Conservation (phyloP, 2,329 filamentous ascomycete species). For the Ascochyta rabiei region DNA sequence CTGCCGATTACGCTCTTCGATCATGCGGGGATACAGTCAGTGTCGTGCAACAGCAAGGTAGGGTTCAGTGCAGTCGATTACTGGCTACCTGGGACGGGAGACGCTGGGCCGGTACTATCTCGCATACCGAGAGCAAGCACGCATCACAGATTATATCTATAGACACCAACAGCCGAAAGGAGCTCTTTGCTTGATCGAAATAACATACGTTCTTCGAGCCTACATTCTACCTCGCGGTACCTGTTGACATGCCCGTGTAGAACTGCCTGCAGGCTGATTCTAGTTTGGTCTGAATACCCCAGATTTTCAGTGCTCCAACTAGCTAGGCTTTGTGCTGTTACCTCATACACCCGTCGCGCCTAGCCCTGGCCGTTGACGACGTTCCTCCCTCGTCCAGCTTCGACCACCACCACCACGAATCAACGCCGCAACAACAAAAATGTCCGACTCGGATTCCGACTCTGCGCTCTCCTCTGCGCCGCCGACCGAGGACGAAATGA, state of each 20-base stretch:
- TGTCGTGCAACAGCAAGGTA: background rate
- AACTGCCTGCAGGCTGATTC: background rate
- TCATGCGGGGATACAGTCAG: background rate
- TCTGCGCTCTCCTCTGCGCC: constrained; percentile 63
- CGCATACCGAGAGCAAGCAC: background rate
- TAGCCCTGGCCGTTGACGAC: constrained; percentile 31
- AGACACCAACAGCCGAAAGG: background rate
- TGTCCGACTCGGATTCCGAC: constrained; percentile 64
- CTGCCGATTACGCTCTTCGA: background rate
- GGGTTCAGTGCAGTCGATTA: background rate
- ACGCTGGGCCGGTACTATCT: background rate
- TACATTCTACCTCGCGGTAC: background rate
- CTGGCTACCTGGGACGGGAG: background rate
- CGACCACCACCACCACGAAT: constrained; percentile 31
- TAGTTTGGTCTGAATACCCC: constrained; percentile 6
- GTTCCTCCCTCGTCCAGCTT: constrained; percentile 24
- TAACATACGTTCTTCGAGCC: background rate
- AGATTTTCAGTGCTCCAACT: constrained; percentile 22
- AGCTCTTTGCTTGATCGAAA: background rate
- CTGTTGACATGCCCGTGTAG: background rate
- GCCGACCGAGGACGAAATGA: constrained; percentile 63
- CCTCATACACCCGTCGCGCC: constrained; percentile 40
- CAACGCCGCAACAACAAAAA: constrained; percentile 43
- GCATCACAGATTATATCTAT: background rate
- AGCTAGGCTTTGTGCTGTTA: constrained; percentile 40